These are phyloP conservation scores for Phytopythium mirpurense DNA, from an alignment of 352 stramenopile species.

Conservation along the genomic window DNA sequence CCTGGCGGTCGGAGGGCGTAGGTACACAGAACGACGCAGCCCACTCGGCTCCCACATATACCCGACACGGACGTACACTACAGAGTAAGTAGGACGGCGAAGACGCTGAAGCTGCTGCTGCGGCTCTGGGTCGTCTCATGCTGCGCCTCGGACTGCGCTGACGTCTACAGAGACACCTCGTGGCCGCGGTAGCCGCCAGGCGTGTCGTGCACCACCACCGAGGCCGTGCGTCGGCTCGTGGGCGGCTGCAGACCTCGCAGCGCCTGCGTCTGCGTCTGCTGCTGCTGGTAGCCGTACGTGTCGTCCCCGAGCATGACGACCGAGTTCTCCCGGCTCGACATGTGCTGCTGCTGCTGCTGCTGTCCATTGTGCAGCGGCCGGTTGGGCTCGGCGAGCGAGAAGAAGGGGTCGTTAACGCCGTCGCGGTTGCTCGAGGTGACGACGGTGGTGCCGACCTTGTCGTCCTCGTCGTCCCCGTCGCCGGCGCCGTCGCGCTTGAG, in stretches of 20 bases:
- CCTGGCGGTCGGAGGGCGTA: no score
- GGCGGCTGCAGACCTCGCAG: slow-evolving; percentile 16
- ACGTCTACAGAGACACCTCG: slow-evolving; percentile 35
- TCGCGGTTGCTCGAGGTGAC: slow-evolving; percentile 44
- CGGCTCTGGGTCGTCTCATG: no score
- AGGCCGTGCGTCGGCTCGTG: slow-evolving; percentile 13
- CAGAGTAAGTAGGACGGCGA: no score
- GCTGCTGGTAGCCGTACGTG: slow-evolving; percentile 11
- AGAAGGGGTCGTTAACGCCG: slow-evolving; percentile 36
- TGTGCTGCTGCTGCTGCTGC: slow-evolving; percentile 16
- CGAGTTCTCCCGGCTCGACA: slow-evolving; percentile 18
- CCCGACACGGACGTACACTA: background rate
- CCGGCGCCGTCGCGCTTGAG: slow-evolving; percentile 41
- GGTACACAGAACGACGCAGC: no score
- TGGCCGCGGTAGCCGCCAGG: slow-evolving; percentile 27
- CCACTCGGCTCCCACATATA: background rate
- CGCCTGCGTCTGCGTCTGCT: slow-evolving; percentile 8
- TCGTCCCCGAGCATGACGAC: slow-evolving; percentile 34
- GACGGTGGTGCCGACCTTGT: slow-evolving; percentile 32
- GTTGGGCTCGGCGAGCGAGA: slow-evolving; percentile 32
- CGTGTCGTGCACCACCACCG: slow-evolving; percentile 20
- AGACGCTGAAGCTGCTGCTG: slow-evolving; percentile 4
- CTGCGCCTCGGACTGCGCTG: background rate
- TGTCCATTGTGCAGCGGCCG: background rate
- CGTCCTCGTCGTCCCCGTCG: slow-evolving; percentile 53